Percentiles rank a stretch among this genome's conserved stretches.
These are phyloP conservation scores for Mycena kentingensis DNA, from an alignment of 768 basidiomycete species.

Conservation along the genomic window DNA sequence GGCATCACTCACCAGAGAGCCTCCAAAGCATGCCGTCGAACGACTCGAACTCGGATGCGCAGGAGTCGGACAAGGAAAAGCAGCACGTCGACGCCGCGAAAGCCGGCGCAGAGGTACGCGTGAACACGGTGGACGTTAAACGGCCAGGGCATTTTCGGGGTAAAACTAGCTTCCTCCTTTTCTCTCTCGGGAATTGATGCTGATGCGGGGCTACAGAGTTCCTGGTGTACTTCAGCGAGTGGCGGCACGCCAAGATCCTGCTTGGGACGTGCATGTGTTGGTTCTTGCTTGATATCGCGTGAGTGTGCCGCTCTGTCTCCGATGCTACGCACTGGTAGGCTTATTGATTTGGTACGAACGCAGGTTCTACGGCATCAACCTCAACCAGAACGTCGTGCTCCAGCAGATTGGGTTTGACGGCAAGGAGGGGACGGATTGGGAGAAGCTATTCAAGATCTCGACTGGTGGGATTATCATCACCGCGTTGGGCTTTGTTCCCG, in stretches of 20 bases:
- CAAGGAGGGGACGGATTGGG: conserved; percentile 48
- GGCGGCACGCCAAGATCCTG: conserved; percentile 66
- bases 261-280: conserved; percentile 70
- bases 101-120: not conserved
- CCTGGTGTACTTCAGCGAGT: conserved; percentile 66
- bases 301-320: conserved; percentile 22
- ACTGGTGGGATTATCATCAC: conserved; percentile 59
- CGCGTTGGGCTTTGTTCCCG: conserved; percentile 72
- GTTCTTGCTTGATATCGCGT: conserved; percentile 79
- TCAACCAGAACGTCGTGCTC: conserved; percentile 63
- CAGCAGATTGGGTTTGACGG: conserved; percentile 57
- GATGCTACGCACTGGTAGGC: not conserved
- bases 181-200: not conserved
- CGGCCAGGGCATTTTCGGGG: conserved; percentile 56
- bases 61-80: conserved; percentile 15
- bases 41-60: too few species aligned
- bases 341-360: too few species aligned
- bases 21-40: too few species aligned
- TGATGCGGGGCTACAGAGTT: conserved; percentile 48
- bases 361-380: conserved; percentile 64
- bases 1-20: conserved; percentile 23
- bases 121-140: conserved; percentile 26
- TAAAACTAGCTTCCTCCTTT: conserved; percentile 25
- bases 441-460: conserved; percentile 53
- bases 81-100: not conserved